Conservation (phyloP, 1,284 basidiomycete genomes). For the Coniferiporia sulphurascens region DNA sequence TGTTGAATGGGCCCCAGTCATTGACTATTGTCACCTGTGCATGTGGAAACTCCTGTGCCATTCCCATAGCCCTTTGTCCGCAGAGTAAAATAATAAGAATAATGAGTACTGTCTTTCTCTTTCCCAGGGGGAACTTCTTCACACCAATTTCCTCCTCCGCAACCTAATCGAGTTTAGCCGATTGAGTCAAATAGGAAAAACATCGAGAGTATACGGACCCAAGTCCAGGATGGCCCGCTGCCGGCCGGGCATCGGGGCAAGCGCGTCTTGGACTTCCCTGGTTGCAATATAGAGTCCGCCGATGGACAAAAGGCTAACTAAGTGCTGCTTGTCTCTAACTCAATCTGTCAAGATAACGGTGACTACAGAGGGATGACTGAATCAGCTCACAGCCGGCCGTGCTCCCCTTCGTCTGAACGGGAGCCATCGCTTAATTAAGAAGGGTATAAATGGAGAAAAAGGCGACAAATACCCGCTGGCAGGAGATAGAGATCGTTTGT, state of each 20-base stretch:
- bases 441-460: background rate
- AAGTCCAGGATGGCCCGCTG: slow-evolving; percentile 20
- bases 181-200: background rate
- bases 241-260: slow-evolving; percentile 17
- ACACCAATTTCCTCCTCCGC: slow-evolving; percentile 18
- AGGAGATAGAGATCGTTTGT: slow-evolving; percentile 20
- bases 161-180: slow-evolving; percentile 2
- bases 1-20: background rate
- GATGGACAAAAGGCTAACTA: slow-evolving; percentile 17
- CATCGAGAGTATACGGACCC: slow-evolving; percentile 6
- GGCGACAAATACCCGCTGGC: slow-evolving; percentile 14
- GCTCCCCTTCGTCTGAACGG: slow-evolving; percentile 15
- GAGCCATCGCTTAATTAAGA: background rate
- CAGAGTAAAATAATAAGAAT: background rate
- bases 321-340: slow-evolving; percentile 20
- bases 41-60: slow-evolving; percentile 21
- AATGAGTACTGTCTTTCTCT: background rate
- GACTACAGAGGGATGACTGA: background rate
- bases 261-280: slow-evolving; percentile 17
- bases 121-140: background rate
- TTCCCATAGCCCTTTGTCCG: slow-evolving; percentile 20
- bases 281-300: slow-evolving; percentile 18
- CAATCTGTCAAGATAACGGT: background rate
- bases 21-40: slow-evolving; percentile 9
- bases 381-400: slow-evolving; percentile 17